Evolutionary conservation across 768 basidiomycete genomes (phyloP), one percentile per base, ranked within the genome.

Genomic region (Auriculariales sp.): DNA sequence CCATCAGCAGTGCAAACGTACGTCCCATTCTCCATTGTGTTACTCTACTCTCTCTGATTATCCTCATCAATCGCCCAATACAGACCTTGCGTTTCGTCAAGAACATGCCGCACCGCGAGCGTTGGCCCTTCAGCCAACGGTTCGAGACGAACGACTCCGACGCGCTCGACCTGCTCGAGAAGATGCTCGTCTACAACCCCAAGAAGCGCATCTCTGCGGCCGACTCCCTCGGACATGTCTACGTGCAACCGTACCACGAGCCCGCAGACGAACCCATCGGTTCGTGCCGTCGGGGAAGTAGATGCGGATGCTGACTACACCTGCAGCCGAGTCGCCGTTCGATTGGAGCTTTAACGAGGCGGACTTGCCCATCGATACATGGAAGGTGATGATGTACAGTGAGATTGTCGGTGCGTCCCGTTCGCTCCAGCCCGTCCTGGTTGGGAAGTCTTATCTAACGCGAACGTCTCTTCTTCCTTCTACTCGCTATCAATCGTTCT

Each of bases 331-430:
- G 15, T 91, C 97, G 62, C 83, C 86, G 60, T 99, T 99, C 59
- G 95, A 99, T 66, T 99, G 95, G 95, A 88, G 83, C 59, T 99
- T 99, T 78, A 99, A 99, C 65, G 95, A 99, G 55, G 95, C 95
- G 22, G 95, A 99, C 64, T 72, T 99, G 44, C 95, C 95, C 0
- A 87, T 98, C 10, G 95, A 99, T 59, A 94, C 90, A 1, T 99
- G 95, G 95, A 98, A 97, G 68, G 94, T 95, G 61, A 99, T 99
- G 95, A 99, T 99, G 94, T 98, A 98, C 72, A 86, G 83, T 58
- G 94, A 99, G 67, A 98, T 97, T 55, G 72, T 97, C 14, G 91
- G 92, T 91, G 59, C 54, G 82, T 66, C 3, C 7, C 17, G 4
- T 25, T 4, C 24, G 1, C 45, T 28, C 3, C 2, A 14, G 4